These are phyloP conservation scores for Vaccinium darrowii DNA, from an alignment of 148 eudicot species.

Conservation along the genomic window DNA sequence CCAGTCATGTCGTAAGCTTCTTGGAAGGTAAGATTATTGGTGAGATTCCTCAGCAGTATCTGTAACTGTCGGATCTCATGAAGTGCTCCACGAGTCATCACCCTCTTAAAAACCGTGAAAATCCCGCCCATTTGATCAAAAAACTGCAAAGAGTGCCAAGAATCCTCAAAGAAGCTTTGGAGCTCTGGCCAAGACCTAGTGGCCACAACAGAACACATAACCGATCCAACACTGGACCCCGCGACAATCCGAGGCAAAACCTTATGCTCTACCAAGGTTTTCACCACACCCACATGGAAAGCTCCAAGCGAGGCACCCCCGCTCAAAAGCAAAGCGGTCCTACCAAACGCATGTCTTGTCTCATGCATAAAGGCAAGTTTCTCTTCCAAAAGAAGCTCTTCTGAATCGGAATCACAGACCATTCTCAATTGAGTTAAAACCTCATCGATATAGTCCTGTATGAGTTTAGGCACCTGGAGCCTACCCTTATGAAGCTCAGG, in stretches of 20 bases:
- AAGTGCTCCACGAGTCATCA: slow-evolving; percentile 76
- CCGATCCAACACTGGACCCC: slow-evolving; percentile 92
- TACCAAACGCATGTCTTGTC: slow-evolving; percentile 95
- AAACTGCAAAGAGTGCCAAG: slow-evolving; percentile 82
- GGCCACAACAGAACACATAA: slow-evolving; percentile 83
- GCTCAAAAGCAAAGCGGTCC: slow-evolving; percentile 93
- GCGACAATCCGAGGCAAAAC: slow-evolving; percentile 88
- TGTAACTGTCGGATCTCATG: slow-evolving; percentile 92
- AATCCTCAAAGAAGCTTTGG: slow-evolving; percentile 87
- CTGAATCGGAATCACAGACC: slow-evolving; percentile 90
- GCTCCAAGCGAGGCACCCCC: slow-evolving; percentile 98
- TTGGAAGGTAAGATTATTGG: slow-evolving; percentile 85
- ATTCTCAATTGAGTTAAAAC: slow-evolving; percentile 81
- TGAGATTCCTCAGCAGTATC: slow-evolving; percentile 69
- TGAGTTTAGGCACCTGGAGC: slow-evolving; percentile 85
- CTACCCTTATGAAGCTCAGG: slow-evolving; percentile 90
- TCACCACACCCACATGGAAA: slow-evolving; percentile 89
- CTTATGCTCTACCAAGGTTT: slow-evolving; percentile 86
- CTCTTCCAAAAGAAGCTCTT: slow-evolving; percentile 84
- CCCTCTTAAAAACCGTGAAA: slow-evolving; percentile 68
- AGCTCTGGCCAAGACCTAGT: slow-evolving; percentile 99
- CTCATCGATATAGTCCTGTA: slow-evolving; percentile 88
- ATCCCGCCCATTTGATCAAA: slow-evolving; percentile 91
- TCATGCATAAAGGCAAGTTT: slow-evolving; percentile 97
- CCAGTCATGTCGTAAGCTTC: slow-evolving; percentile 97